A percentile compares a stretch with the other conserved stretches of the same genome.
These are phyloP conservation scores for Exophiala lecanii-corni DNA, from an alignment of 2,329 filamentous ascomycete species.

Conservation along the genomic window DNA sequence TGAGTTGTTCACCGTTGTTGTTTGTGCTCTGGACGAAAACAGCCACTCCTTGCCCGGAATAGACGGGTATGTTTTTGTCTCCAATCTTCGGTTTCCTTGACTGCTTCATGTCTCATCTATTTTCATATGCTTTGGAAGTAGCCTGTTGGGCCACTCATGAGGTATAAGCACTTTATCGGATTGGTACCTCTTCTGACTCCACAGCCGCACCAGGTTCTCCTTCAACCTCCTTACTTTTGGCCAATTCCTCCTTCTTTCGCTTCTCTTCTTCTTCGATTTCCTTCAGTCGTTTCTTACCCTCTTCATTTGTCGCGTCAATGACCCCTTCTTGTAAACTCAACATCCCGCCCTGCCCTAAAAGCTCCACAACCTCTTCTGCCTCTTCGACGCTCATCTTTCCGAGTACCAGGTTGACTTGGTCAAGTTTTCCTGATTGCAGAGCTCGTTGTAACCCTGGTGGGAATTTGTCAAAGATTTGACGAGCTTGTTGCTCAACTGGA, in stretches of 20 bases:
- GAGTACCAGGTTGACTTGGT: constrained; percentile 81
- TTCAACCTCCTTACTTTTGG: constrained; percentile 5
- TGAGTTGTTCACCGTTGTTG: too few relatives aligned
- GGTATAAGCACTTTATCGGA: too few relatives aligned
- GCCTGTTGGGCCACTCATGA: too few relatives aligned
- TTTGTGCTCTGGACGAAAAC: too few relatives aligned
- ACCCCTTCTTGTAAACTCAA: constrained; percentile 88
- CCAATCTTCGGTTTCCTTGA: too few relatives aligned
- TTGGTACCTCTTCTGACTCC: constrained; percentile 6
- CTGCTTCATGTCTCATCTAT: too few relatives aligned
- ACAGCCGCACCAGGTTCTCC: constrained; percentile 25
- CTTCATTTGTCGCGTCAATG: constrained; percentile 88
- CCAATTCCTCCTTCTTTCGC: constrained; percentile 24
- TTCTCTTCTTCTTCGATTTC: constrained; percentile 62
- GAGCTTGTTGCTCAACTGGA: constrained; percentile 54
- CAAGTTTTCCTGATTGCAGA: constrained; percentile 80
- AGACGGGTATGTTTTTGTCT: too few relatives aligned
- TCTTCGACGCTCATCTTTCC: constrained; percentile 85
- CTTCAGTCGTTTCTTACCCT: constrained; percentile 72
- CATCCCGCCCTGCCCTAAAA: constrained; percentile 79
- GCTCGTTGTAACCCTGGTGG: constrained; percentile 74
- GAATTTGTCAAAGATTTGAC: constrained; percentile 80
- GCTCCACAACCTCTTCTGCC: constrained; percentile 76
- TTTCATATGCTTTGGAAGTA: too few relatives aligned
- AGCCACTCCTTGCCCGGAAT: too few relatives aligned